Evolutionary conservation across 2,329 filamentous ascomycete species (phyloP).

Genomic region (Trichoderma sp.): DNA sequence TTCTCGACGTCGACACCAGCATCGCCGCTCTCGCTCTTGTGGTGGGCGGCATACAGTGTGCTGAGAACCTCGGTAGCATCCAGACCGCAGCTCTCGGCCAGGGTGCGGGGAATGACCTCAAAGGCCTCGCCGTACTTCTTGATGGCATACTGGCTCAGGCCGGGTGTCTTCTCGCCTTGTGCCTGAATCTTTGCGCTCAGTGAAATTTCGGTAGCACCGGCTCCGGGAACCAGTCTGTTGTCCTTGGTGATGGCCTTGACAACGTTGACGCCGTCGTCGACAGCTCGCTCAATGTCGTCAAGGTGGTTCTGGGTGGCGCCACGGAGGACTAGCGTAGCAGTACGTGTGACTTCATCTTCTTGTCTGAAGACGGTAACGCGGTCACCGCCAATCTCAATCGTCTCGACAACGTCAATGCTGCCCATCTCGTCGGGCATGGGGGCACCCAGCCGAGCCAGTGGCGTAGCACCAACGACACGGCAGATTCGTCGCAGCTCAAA

Average conservation of each 20-base stretch:
- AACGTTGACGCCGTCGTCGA: constrained; percentile 97
- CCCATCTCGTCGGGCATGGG: constrained; percentile 99
- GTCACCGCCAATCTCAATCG: constrained; percentile 95
- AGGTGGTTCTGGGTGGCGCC: constrained; percentile 98
- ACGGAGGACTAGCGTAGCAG: constrained; percentile 89
- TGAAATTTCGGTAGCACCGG: constrained; percentile 92
- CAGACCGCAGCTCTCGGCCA: constrained; percentile 92
- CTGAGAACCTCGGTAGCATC: constrained; percentile 97
- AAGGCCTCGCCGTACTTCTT: constrained; percentile 97
- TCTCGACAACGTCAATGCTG: constrained; percentile 90
- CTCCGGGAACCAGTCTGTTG: constrained; percentile 85
- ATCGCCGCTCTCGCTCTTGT: constrained; percentile 83
- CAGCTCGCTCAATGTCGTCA: constrained; percentile 93
- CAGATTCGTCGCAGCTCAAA: constrained; percentile 95
- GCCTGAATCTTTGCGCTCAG: constrained; percentile 89
- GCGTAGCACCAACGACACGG: constrained; percentile 93
- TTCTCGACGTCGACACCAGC: constrained; percentile 91
- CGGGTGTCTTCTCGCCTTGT: constrained; percentile 88
- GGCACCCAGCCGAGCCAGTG: constrained; percentile 90
- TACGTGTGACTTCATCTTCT: constrained; percentile 88
- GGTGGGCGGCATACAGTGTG: constrained; percentile 88
- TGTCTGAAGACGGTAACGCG: constrained; percentile 98
- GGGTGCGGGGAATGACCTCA: constrained; percentile 89
- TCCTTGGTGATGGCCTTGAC: constrained; percentile 98
- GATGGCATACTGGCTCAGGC: constrained; percentile 93